These are phyloP conservation scores for Cucurbita maxima DNA, from an alignment of 306 rosid genomes.

Conservation along the genomic window DNA sequence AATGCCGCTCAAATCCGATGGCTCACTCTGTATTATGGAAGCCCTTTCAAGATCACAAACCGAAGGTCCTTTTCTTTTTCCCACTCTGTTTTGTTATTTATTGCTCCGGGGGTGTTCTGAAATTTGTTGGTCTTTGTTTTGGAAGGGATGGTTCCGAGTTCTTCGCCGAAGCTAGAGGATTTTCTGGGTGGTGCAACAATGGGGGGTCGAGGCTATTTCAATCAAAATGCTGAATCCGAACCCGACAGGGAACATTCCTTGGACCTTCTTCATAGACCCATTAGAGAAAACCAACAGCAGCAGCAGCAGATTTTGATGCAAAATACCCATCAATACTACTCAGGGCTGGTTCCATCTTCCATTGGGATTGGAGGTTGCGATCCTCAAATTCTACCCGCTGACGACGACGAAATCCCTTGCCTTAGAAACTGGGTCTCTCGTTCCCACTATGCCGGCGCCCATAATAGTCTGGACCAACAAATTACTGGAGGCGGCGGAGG, in stretches of 20 bases:
- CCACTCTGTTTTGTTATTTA: not conserved
- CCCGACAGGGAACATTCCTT: constrained; percentile 26
- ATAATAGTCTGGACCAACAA: not conserved
- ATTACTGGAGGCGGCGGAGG: not conserved
- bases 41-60: constrained; percentile 65
- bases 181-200: constrained; percentile 66
- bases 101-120: no score
- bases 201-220: constrained; percentile 40
- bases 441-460: not conserved
- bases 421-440: constrained; percentile 6
- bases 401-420: not conserved
- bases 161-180: constrained; percentile 84
- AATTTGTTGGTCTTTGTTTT: not conserved
- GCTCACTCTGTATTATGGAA: constrained; percentile 88
- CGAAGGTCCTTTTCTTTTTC: constrained; percentile 27
- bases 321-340: constrained; percentile 27
- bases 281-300: constrained; percentile 2
- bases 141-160: constrained; percentile 45
- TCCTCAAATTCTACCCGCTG: not conserved
- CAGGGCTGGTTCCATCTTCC: constrained; percentile 17
- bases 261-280: constrained; percentile 25
- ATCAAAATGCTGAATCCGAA: constrained; percentile 35
- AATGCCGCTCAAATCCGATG: constrained; percentile 90
- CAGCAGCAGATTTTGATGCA: constrained; percentile 8
- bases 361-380: not conserved